Base-by-base conservation (phyloP, 1,139 yeast genomes). In the Maudiozyma humilis region DNA sequence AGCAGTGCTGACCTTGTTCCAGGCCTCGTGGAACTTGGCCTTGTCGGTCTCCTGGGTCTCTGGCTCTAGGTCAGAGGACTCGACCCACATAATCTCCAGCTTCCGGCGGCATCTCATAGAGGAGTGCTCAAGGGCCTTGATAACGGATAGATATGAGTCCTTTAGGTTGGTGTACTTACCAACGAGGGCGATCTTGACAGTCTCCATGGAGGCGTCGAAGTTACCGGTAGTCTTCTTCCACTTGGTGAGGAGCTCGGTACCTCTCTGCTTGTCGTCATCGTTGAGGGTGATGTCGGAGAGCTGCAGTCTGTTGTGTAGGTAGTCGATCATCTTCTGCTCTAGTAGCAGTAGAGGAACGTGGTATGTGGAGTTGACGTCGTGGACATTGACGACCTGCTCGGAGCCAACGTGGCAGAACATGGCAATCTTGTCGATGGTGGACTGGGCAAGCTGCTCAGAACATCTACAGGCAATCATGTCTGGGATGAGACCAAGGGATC, bases 371-470 rank as follows among this genome's bases (percentile, higher is more conserved):
- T 86, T 86, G 57, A 91, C 95, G 67, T 93, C 98, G 63, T 89
- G 95, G 47, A 91, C 96, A 42, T 95, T 96, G 57, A 93, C 76
- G 43, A 91, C 98, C 69, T 93, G 98, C 47, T 89, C 88, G 19
- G 95, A 88, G 19, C 96, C 97, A 55, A 91, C 98, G 63, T 93
- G 98, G 68, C 98, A 91, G 70, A 91, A 91, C 98, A 93, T 91
- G 49, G 96, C 93, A 62, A 91, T 91, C 70, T 91, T 91, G 52
- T 85, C 93, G 62, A 83, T 86, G 32, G 96, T 88, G 52, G 89
- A 78, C 45, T 70, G 70, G 59, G 85, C 95, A 59, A 91, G 76
- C 60, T 77, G 77, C 56, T 84, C 85, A 48, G 87, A 76, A 72
- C 98, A 91, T 72, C 99, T 81, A 72, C 97, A 91, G 47, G 97